These are phyloP conservation scores for Sclerotinia spermophila DNA, from an alignment of 2,329 filamentous ascomycete species.

Conservation along the genomic window DNA sequence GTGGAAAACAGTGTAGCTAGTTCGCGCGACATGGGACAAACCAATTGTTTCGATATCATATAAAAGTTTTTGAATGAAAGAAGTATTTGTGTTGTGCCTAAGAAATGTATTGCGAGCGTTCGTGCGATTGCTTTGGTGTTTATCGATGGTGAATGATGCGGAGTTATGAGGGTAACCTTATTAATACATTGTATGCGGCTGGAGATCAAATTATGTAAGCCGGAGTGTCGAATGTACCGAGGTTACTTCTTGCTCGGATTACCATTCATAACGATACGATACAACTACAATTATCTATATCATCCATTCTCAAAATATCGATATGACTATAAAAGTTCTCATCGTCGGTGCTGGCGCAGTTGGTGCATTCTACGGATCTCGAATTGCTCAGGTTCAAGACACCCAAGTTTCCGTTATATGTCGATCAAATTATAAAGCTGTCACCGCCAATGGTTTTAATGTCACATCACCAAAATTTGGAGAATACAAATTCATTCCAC, in stretches of 20 bases:
- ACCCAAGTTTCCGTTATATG: conserved; percentile 66
- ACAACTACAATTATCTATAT: neutral
- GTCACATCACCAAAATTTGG: conserved; percentile 65
- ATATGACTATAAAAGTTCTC: conserved; percentile 47
- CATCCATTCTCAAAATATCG: neutral
- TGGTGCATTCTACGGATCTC: conserved; percentile 68
- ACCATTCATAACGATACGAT: neutral
- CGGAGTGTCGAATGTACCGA: neutral
- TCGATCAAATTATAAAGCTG: conserved; percentile 67
- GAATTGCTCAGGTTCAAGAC: conserved; percentile 54
- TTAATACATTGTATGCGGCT: neutral
- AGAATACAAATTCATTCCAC: conserved; percentile 59
- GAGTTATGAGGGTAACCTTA: too few species aligned
- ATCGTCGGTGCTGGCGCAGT: conserved; percentile 66
- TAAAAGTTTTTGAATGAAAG: neutral
- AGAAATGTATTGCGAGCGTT: neutral
- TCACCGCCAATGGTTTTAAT: conserved; percentile 58
- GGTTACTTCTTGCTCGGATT: neutral
- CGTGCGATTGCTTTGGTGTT: neutral
- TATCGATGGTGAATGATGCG: neutral
- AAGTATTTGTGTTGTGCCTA: neutral
- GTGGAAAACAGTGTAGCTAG: neutral
- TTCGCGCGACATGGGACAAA: neutral
- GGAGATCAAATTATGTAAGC: neutral
- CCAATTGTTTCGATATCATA: neutral